phyloP scores from a whole-genome alignment of 441 rosid genomes.

The Gossypium schwendimanii region DNA sequence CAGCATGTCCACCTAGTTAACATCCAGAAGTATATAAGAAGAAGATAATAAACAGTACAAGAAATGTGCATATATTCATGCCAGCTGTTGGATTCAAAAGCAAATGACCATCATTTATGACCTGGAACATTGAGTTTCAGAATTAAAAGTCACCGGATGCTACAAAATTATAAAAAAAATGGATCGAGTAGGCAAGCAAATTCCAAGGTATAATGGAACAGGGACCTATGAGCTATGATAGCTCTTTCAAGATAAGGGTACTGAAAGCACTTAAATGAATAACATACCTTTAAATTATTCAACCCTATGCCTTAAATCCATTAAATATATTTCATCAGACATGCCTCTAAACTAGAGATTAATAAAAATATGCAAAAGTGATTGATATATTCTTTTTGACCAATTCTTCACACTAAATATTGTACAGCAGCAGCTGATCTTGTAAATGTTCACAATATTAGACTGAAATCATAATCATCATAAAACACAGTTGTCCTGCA shows the following conservation, averaged over 20 bases:
- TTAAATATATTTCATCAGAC: neutral
- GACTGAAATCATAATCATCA: conserved; percentile 1
- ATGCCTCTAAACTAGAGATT: conserved; percentile 7
- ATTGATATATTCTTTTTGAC: neutral
- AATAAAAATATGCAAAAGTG: neutral
- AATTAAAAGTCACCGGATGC: neutral
- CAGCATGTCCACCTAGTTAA: conserved; percentile 85
- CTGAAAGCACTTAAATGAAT: neutral
- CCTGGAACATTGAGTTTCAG: neutral
- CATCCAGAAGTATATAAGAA: conserved; percentile 7
- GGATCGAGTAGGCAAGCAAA: conserved; percentile 2
- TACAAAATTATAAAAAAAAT: neutral
- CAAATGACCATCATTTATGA: neutral
- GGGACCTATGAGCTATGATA: neutral
- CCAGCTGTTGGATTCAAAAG: conserved; percentile 5
- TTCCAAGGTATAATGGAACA: neutral
- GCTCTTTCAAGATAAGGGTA: conserved; percentile 6
- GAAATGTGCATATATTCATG: conserved; percentile 4
- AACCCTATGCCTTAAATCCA: neutral
- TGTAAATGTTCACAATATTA: neutral
- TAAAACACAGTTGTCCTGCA: neutral
- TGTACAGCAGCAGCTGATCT: conserved; percentile 1
- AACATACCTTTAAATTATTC: neutral
- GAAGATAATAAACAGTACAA: neutral
- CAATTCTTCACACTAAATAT: neutral